Evolutionary conservation across 129 eudicot genomes (phyloP).

Genomic region (Smallanthus sonchifolius): DNA sequence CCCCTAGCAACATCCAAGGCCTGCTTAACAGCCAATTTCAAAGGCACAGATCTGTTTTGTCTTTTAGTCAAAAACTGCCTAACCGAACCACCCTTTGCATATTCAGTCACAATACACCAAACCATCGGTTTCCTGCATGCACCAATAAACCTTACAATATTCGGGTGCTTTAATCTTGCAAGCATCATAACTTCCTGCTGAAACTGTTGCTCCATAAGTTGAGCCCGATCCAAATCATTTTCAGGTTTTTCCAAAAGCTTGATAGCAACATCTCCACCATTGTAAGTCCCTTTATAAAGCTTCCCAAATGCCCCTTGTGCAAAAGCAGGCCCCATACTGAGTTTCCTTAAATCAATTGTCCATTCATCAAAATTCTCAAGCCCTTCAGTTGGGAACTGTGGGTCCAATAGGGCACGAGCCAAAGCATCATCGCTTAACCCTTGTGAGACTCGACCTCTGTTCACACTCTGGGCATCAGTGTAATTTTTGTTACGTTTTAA

Average conservation of each 20-base stretch:
- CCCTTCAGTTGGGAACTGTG: slow-evolving; percentile 60
- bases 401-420: slow-evolving; percentile 75
- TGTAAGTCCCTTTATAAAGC: slow-evolving; percentile 79
- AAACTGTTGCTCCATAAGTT: slow-evolving; percentile 95
- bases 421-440: slow-evolving; percentile 81
- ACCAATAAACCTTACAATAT: slow-evolving; percentile 92
- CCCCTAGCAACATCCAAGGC: slow-evolving; percentile 99
- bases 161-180: slow-evolving; percentile 82
- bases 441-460: slow-evolving; percentile 60
- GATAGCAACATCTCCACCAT: slow-evolving; percentile 85
- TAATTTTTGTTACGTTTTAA: slow-evolving; percentile 61
- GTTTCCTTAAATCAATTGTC: slow-evolving; percentile 78
- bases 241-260: slow-evolving; percentile 92
- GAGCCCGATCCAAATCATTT: slow-evolving; percentile 79
- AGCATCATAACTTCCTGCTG: slow-evolving; percentile 99
- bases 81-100: slow-evolving; percentile 98
- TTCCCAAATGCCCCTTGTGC: slow-evolving; percentile 97
- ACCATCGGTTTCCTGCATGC: slow-evolving; percentile 98
- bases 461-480: slow-evolving; percentile 60
- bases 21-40: slow-evolving; percentile 93
- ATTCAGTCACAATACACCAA: slow-evolving; percentile 96
- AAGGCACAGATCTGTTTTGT: slow-evolving; percentile 77
- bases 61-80: slow-evolving; percentile 85
- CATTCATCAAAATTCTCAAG: slow-evolving; percentile 84
- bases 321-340: slow-evolving; percentile 83